Base-by-base conservation (phyloP, 2,329 filamentous ascomycete species). In the Neonectria punicea region DNA sequence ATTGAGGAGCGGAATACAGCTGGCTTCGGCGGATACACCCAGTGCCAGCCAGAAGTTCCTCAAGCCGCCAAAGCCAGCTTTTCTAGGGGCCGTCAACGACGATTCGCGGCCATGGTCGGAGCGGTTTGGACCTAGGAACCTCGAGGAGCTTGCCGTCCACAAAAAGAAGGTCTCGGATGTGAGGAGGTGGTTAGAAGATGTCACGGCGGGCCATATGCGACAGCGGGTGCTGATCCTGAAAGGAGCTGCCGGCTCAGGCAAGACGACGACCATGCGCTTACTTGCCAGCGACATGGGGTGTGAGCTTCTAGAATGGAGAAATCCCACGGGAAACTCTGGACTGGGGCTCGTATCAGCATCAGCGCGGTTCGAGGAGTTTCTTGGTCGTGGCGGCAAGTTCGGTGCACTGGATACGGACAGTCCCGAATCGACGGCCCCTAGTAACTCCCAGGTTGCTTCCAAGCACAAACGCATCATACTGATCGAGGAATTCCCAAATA, bases 151-250 rank as follows among this genome's bases (percentile, higher is more conserved):
- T 50, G 95, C 92, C 0, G 95, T 99, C 18, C 94, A 99, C 79
- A 98, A 97, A 82, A 96, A 89, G 73, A 99, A 99, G 78, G 92
- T 98, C 6, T 81, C 88, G 2, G 94, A 98, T 80, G 94, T 98
- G 50, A 88, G 90, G 63, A 85, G 82, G 63, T 98, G 96, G 94
- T 82, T 99, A 36, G 88, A 92, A 47, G 88, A 90, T 74, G 92
- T 93, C 18, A 86, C 93, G 67, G 78, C 80, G 28, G 92, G 93
- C 16, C 83, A 83, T 41, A 80, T 87, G 78, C 84, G 87, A 65
- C 89, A 97, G 82, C 87, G 92, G 65, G 76, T 98, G 62, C 85
- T 98, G 62, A 85, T 99, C 30, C 83, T 99, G 47, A 97, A 97
- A 78, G 96, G 96, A 11, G 90, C 94, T 36, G 94, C 96, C 46